Evolutionary conservation across 345 rosid genomes (phyloP), one percentile per base, ranked within the genome.

Genomic region (Salix suchowensis): DNA sequence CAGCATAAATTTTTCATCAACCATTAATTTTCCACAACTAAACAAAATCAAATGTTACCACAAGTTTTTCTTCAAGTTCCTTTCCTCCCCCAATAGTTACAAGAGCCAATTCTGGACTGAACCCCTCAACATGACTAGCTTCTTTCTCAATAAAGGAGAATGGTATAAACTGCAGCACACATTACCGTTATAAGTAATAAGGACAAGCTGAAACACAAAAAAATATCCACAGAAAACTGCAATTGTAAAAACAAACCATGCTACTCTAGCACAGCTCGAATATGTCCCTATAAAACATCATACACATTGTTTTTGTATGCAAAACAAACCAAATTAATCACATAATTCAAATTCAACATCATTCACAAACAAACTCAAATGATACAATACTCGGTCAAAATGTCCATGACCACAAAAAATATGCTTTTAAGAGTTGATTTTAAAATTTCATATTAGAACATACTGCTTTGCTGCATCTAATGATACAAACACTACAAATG

Each of bases 121-220:
- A 95, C 9, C 98, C 98, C 77, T 95, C 98, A 15, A 91, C 94
- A 58, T 91, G 98, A 80, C 94, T 90, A 84, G 98, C 96, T 90
- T 95, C 97, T 86, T 95, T 93, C 92, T 95, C 98, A 73, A 95
- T 89, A 71, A 95, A 93, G 5, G 98, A 95, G 85, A 91, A 93
- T 21, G 98, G 98, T 88, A 93, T 95, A 83, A 95, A 87, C 97
- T 90, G 81, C 86, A 52, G 58, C 58, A 52, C 58, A 52, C 58
- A 52, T 16, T 5, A 16, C 58, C 23, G 6, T 5, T 6, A 18
- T 0, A 18, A 50, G 55, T 7, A 71, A 62, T n/a, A 65, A 58
- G 83, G 61, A 32, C 30, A 54, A n/a, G 34, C 50, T 23, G 37
- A 77, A 34, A 69, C 6, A 21, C 36, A 7, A 24, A 32, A 26